Evolutionary conservation across 129 eudicot genomes (phyloP).

Genomic region (Centrapalus pauciflorus): DNA sequence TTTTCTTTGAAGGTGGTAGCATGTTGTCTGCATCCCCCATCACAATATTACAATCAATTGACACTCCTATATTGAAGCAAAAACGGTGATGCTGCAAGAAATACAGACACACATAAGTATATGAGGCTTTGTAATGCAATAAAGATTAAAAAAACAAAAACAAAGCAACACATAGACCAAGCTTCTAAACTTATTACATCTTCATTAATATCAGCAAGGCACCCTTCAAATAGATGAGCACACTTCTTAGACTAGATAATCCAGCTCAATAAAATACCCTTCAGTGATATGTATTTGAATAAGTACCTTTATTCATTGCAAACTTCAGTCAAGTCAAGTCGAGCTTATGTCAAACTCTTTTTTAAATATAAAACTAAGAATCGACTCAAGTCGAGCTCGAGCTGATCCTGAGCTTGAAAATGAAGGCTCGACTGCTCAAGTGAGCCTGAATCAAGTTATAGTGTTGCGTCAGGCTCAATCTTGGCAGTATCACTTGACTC

Average conservation of each 20-base stretch:
- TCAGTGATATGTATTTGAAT: too few relatives aligned
- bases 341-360: too few relatives aligned
- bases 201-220: background rate
- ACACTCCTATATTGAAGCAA: background rate
- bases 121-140: background rate
- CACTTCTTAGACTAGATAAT: background rate
- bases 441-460: too few relatives aligned
- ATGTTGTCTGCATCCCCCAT: constrained; percentile 72
- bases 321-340: too few relatives aligned
- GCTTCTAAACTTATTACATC: background rate
- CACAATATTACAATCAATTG: background rate
- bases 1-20: constrained; percentile 73
- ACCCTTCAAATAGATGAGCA: too few relatives aligned
- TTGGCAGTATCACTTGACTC: too few relatives aligned
- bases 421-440: too few relatives aligned
- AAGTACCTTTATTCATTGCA: too few relatives aligned
- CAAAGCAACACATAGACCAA: background rate
- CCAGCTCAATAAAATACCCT: background rate
- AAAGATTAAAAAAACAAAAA: background rate
- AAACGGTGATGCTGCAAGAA: constrained; percentile 21
- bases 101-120: background rate
- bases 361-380: too few relatives aligned
- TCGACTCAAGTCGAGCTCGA: too few relatives aligned
- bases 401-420: too few relatives aligned
- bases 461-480: too few relatives aligned